These are phyloP conservation scores for Aquanectria penicillioides DNA, from an alignment of 2,329 filamentous ascomycete species.

Conservation along the genomic window DNA sequence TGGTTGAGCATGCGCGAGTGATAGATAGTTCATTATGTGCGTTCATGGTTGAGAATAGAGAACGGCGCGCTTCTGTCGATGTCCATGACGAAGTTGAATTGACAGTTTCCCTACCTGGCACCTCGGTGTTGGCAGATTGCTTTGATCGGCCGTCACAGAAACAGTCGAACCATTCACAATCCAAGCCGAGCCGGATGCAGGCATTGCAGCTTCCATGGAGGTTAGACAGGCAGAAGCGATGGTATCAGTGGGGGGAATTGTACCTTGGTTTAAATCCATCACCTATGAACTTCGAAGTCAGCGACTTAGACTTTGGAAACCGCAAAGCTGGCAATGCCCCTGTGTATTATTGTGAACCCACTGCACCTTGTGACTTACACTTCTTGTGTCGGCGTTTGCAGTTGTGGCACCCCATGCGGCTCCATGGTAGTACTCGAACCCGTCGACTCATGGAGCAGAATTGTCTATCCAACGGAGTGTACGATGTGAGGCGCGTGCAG, in stretches of 20 bases:
- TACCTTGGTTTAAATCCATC: background rate
- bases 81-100: background rate
- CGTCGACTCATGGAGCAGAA: too few species aligned
- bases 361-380: background rate
- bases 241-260: background rate
- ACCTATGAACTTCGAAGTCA: background rate
- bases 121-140: too few species aligned
- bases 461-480: too few species aligned
- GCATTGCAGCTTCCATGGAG: background rate
- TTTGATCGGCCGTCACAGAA: background rate
- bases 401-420: background rate
- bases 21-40: too few species aligned
- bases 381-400: background rate
- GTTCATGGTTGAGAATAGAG: too few species aligned
- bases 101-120: background rate
- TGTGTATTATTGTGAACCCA: too few species aligned
- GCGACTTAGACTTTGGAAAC: background rate
- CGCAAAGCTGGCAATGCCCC: background rate
- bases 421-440: too few species aligned
- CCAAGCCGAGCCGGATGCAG: background rate
- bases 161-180: background rate
- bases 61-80: too few species aligned
- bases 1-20: too few species aligned
- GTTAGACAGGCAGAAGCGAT: too few species aligned
- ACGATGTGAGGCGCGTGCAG: too few species aligned